Percentiles rank a stretch among this genome's conserved stretches.
phyloP scores from a whole-genome alignment of 345 rosid genomes.

The Clausena lansium region DNA sequence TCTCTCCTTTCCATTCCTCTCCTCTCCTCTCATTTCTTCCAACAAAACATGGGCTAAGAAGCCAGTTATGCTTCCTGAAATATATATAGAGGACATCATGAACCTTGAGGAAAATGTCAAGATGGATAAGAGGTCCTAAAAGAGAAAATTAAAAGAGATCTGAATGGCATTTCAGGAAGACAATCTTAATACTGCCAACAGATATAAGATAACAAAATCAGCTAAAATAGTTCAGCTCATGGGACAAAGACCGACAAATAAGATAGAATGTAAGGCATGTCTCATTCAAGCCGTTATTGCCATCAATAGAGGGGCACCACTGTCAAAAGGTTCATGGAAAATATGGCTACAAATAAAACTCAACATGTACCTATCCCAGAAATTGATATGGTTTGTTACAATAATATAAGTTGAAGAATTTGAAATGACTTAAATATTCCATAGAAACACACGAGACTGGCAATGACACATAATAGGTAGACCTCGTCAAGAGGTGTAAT shows the following conservation, averaged over 20 bases:
- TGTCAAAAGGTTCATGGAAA: not conserved
- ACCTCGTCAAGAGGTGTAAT: not conserved
- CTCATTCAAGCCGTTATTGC: not conserved
- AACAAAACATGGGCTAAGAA: too few species aligned
- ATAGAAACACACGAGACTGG: not conserved
- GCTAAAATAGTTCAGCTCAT: not conserved
- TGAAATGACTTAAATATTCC: not conserved
- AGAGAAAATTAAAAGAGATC: not conserved
- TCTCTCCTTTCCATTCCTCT: too few species aligned
- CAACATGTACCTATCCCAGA: not conserved
- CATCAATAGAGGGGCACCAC: not conserved
- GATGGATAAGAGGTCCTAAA: not conserved
- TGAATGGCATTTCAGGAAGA: conserved; percentile 4
- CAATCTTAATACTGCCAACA: not conserved
- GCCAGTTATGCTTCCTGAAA: not conserved
- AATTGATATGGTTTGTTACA: not conserved
- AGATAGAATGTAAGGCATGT: not conserved
- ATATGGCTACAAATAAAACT: not conserved
- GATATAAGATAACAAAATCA: not conserved
- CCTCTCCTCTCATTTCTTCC: too few species aligned
- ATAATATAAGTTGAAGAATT: not conserved
- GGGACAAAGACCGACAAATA: not conserved
- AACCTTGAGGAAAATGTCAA: not conserved
- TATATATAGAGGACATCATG: not conserved
- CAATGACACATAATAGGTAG: not conserved